phyloP scores from a whole-genome alignment of 768 basidiomycete genomes.

The Panus rudis region DNA sequence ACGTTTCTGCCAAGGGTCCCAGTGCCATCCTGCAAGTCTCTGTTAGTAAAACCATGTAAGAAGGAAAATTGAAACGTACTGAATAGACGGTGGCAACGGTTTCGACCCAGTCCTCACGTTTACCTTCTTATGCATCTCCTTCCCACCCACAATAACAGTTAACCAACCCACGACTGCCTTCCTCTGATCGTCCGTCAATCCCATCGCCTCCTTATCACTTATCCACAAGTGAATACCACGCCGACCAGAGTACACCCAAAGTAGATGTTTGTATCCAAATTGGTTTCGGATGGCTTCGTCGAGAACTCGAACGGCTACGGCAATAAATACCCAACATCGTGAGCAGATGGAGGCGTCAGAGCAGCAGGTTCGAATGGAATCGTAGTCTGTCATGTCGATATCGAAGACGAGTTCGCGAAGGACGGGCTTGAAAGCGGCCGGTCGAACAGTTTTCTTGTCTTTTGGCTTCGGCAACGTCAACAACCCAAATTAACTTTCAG shows the following conservation, averaged over 20 bases:
- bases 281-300: slow-evolving; percentile 76
- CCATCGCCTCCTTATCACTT: slow-evolving; percentile 82
- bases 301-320: slow-evolving; percentile 83
- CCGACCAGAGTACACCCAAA: slow-evolving; percentile 99
- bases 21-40: slow-evolving; percentile 24
- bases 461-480: slow-evolving; percentile 50
- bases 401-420: slow-evolving; percentile 96
- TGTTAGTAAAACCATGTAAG: neutral
- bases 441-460: slow-evolving; percentile 78
- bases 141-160: slow-evolving; percentile 75
- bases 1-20: slow-evolving; percentile 45
- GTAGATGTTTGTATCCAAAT: slow-evolving; percentile 82
- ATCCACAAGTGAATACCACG: slow-evolving; percentile 99
- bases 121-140: slow-evolving; percentile 76
- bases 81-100: slow-evolving; percentile 65
- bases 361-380: slow-evolving; percentile 92
- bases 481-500: neutral
- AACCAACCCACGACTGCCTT: slow-evolving; percentile 82
- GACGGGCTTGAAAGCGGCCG: slow-evolving; percentile 61
- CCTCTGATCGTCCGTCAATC: slow-evolving; percentile 86
- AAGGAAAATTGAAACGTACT: slow-evolving; percentile 33
- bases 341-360: slow-evolving; percentile 85
- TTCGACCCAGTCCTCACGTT: slow-evolving; percentile 49
- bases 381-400: slow-evolving; percentile 99
- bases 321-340: slow-evolving; percentile 93